A percentile compares a stretch with the other conserved stretches of the same genome.
These are phyloP conservation scores for Allium cepa DNA, from an alignment of 106 monocot species.

Conservation along the genomic window DNA sequence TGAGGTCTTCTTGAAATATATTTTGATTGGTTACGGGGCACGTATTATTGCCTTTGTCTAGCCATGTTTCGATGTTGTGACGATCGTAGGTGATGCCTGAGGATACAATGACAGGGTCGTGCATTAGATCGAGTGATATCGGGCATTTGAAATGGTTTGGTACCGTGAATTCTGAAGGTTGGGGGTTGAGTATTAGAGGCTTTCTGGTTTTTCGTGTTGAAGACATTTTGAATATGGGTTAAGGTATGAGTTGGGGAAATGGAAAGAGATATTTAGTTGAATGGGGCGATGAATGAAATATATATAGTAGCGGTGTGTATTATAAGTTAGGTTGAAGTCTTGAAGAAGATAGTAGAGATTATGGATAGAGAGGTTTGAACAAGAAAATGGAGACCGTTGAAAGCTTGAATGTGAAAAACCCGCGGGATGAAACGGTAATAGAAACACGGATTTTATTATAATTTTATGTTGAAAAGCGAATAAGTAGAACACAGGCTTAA, in stretches of 20 bases:
- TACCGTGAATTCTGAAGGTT: conserved; percentile 12
- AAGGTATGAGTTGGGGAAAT: background rate
- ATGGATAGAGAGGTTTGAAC: conserved; percentile 5
- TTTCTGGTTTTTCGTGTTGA: conserved; percentile 2
- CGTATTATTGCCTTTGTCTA: conserved; percentile 37
- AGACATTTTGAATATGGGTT: conserved; percentile 5
- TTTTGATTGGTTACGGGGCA: conserved; percentile 50
- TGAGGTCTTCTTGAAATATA: conserved; percentile 16
- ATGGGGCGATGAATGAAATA: background rate
- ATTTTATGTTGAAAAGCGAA: too few relatives aligned
- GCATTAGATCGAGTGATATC: conserved; percentile 80
- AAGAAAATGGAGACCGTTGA: conserved; percentile 55
- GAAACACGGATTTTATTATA: too few relatives aligned
- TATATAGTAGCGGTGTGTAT: background rate
- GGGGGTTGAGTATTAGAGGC: background rate
- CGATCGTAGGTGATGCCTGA: conserved; percentile 92
- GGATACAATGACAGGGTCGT: conserved; percentile 61
- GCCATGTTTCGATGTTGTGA: conserved; percentile 67
- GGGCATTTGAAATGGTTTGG: conserved; percentile 71
- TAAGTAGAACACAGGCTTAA: too few relatives aligned
- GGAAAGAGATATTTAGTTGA: background rate
- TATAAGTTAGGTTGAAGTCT: background rate
- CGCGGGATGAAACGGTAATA: background rate
- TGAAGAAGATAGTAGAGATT: too few relatives aligned
- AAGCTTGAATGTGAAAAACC: background rate